Evolutionary conservation across 1,139 yeast genomes (phyloP).

Genomic region (Debaryomyces robertsiae): DNA sequence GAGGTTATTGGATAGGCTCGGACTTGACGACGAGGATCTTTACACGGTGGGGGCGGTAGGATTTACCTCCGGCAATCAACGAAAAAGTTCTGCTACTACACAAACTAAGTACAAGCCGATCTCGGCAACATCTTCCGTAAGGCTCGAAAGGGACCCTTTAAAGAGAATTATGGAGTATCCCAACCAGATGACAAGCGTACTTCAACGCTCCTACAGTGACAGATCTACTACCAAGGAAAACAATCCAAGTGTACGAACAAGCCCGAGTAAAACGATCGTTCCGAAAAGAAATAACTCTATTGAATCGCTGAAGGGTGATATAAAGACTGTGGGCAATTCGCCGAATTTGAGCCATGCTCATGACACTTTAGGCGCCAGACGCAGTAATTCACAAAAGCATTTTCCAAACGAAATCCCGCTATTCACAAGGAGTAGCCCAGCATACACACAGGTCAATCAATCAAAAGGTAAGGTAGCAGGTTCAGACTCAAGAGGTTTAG

Average conservation of each 20-base stretch:
- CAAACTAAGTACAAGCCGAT: constrained; percentile 4
- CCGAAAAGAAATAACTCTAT: constrained; percentile 28
- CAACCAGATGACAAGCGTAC: neutral
- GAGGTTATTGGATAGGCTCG: constrained; percentile 31
- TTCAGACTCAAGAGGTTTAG: constrained; percentile 13
- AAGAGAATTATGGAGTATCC: neutral
- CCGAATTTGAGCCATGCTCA: neutral
- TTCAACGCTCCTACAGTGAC: neutral
- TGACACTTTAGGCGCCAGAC: neutral
- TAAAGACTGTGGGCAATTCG: constrained; percentile 15
- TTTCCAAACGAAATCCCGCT: constrained; percentile 4
- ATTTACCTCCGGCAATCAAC: neutral
- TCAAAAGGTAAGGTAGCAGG: neutral
- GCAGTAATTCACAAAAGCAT: neutral
- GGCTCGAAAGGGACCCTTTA: neutral
- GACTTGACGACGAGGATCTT: constrained; percentile 22
- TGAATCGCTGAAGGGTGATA: constrained; percentile 35
- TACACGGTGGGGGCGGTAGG: constrained; percentile 1
- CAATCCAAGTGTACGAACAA: constrained; percentile 3
- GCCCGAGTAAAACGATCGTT: constrained; percentile 27
- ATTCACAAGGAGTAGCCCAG: constrained; percentile 2
- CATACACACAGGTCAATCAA: neutral
- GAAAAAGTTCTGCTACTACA: neutral
- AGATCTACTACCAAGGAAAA: neutral
- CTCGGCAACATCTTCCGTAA: constrained; percentile 1